Conservation (phyloP, 345 rosid species). For the Salix brachista region DNA sequence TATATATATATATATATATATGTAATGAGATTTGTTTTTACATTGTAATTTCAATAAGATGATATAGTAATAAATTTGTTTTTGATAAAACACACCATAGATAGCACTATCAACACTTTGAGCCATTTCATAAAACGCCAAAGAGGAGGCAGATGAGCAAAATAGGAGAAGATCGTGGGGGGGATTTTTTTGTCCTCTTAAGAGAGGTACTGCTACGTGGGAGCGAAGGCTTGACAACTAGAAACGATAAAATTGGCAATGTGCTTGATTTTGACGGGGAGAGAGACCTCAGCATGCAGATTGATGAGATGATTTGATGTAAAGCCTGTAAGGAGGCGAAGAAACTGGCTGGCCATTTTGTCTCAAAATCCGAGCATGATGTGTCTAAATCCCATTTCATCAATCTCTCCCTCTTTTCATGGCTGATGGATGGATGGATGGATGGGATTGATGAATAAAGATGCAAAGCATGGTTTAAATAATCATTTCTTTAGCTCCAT, state of each 20-base stretch:
- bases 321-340: conserved; percentile 19
- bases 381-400: conserved; percentile 36
- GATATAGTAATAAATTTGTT: too few species aligned
- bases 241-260: not conserved
- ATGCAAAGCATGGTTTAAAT: conserved; percentile 36
- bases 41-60: too few species aligned
- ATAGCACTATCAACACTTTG: not conserved
- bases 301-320: conserved; percentile 42
- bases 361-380: conserved; percentile 50
- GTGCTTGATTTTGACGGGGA: not conserved
- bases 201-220: not conserved
- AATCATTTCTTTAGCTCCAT: conserved; percentile 18
- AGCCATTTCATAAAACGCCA: not conserved
- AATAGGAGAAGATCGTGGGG: conserved; percentile 17
- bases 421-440: conserved; percentile 44
- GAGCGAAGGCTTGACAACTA: conserved; percentile 11
- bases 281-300: conserved; percentile 18
- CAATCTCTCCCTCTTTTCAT: conserved; percentile 13
- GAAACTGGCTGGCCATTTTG: not conserved
- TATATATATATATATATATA: too few species aligned
- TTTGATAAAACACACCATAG: too few species aligned
- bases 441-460: conserved; percentile 36
- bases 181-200: not conserved
- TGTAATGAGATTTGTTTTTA: too few species aligned
- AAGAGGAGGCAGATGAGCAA: not conserved